Base-by-base conservation (phyloP, 768 basidiomycete species). In the Amyloporia xantha region DNA sequence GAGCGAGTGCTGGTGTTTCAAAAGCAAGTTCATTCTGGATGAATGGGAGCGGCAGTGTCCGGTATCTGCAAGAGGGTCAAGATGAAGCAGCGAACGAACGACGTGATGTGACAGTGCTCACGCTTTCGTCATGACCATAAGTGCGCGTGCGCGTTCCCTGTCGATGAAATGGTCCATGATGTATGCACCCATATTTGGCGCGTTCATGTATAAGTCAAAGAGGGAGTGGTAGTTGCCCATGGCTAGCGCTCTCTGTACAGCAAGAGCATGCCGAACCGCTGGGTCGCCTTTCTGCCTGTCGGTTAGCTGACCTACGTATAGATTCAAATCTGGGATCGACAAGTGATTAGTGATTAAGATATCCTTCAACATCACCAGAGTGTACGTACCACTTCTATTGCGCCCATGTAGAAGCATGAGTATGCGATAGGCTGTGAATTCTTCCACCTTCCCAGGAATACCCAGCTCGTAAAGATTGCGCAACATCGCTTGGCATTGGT, bases 131-230 rank as follows among this genome's bases (percentile, higher is more conserved):
- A 99, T 94, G 55, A 87, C 81, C 62, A 91, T 79, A 52, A 99
- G 65, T 1, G 92, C 93, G 51, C 81, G 80, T 48, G 86, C 77
- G 51, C 96, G 73, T 70, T 98, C 96, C 59, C 96, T 78, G 60
- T 84, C 81, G 60, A 97, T 86, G 66, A 98, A 97, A 66, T 97
- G 93, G 68, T 98, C 96, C 91, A 99, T 96, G 61, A 99, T 92
- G 67, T 98, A 98, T 47, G 81, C 93, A 33, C 92, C 91, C 96
- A 98, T 98, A 62, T 95, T 93, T 23, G 93, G 92, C 38, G 91
- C 91, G 47, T 74, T 73, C 59, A 78, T 59, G 68, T 90, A 98
- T 49, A 92, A 70, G 47, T 81, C 79, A 71, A 98, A 98, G 57
- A 99, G 76, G 36, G 82, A 77, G 67, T 92, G 90, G 68, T 98